Evolutionary conservation across 169 alveolate genomes (phyloP).

Genomic region (Pseudocohnilembus persalinus): DNA sequence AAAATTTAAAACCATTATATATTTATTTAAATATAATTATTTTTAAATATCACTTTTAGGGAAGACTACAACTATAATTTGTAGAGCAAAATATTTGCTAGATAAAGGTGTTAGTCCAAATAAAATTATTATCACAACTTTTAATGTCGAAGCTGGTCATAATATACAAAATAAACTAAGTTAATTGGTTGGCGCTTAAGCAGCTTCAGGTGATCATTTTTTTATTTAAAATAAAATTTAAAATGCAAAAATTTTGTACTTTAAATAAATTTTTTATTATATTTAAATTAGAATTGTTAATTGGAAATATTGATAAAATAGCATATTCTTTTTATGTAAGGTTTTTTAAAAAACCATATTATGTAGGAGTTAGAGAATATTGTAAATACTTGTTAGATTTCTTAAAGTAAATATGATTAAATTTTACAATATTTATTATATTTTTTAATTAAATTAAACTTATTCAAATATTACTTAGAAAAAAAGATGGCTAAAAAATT

Average conservation of each 20-base stretch:
- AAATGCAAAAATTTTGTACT: too few relatives aligned
- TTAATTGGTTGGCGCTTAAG: constrained; percentile 8
- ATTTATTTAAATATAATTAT: too few relatives aligned
- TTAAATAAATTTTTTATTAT: too few relatives aligned
- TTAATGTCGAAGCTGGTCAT: constrained; percentile 10
- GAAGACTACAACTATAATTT: constrained; percentile 6
- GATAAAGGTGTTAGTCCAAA: constrained; percentile 18
- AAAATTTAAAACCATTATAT: too few relatives aligned
- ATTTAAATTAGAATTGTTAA: not conserved
- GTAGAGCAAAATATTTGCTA: constrained; percentile 13
- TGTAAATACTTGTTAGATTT: not conserved
- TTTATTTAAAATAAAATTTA: not conserved
- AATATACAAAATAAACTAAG: not conserved
- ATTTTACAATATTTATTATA: too few relatives aligned
- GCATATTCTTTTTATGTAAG: not conserved
- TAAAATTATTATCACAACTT: constrained; percentile 9
- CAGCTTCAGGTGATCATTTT: not conserved
- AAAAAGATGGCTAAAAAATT: not conserved
- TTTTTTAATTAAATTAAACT: too few relatives aligned
- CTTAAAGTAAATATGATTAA: constrained; percentile 9
- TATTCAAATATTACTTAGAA: not conserved
- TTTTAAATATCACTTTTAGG: not conserved
- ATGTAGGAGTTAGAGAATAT: constrained; percentile 1
- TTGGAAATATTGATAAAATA: constrained; percentile 21
- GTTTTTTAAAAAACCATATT: constrained; percentile 1